Evolutionary conservation across 1,139 yeast species (phyloP).

Genomic region (Komagataea norvegica): DNA sequence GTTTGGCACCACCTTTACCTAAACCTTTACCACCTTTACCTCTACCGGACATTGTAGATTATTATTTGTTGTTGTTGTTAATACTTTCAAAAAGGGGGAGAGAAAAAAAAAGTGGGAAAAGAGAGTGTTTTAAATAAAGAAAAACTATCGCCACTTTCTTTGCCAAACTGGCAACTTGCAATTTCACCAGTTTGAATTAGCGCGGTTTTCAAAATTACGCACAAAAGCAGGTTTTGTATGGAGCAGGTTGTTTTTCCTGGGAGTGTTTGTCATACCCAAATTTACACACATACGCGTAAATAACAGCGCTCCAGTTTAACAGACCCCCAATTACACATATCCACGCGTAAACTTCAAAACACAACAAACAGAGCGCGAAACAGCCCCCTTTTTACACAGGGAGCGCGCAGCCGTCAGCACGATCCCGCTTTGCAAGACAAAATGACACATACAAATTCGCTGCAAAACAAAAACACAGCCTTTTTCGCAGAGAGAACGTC

Average conservation of each 20-base stretch:
- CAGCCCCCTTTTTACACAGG: background rate
- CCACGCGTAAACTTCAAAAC: slow-evolving; percentile 6
- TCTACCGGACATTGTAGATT: slow-evolving; percentile 86
- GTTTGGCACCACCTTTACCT: slow-evolving; percentile 99
- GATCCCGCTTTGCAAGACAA: background rate
- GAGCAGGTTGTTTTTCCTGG: slow-evolving; percentile 6
- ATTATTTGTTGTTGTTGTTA: slow-evolving; percentile 6
- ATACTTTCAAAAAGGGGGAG: background rate
- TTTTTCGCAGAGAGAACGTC: too few relatives aligned
- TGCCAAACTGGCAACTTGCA: too few relatives aligned
- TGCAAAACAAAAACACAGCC: background rate
- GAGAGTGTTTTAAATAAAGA: slow-evolving; percentile 3
- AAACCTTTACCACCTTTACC: slow-evolving; percentile 99
- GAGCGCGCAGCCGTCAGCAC: background rate
- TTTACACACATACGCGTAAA: slow-evolving; percentile 3
- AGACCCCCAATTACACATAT: slow-evolving; percentile 2
- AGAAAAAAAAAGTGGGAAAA: slow-evolving; percentile 3
- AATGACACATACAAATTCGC: slow-evolving; percentile 2
- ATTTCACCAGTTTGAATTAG: too few relatives aligned
- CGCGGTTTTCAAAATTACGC: slow-evolving; percentile 6
- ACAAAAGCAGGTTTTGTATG: slow-evolving; percentile 1
- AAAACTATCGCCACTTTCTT: background rate
- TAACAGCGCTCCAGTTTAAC: background rate
- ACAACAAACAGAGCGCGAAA: slow-evolving; percentile 1
- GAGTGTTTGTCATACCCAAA: background rate